Evolutionary conservation across 1,139 yeast species (phyloP).

Genomic region (Zygoascus hellenicus): DNA sequence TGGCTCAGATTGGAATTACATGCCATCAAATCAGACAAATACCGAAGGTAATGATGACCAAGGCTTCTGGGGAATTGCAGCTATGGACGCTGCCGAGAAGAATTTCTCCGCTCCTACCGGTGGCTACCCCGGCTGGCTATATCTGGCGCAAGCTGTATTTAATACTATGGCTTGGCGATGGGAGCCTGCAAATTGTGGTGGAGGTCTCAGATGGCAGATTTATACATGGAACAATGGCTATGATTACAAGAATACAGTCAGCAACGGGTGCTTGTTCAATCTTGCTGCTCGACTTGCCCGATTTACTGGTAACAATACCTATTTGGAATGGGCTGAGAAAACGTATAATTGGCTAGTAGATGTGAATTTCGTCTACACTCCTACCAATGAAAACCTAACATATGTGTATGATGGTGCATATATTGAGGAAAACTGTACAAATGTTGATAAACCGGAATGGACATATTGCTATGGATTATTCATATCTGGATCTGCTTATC

Average conservation of each 20-base stretch:
- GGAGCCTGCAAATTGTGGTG: conserved; percentile 60
- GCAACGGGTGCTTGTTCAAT: conserved; percentile 73
- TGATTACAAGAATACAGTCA: conserved; percentile 70
- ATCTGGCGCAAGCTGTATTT: conserved; percentile 68
- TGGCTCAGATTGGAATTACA: conserved; percentile 61
- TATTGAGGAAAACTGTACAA: conserved; percentile 50
- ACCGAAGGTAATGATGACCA: conserved; percentile 92
- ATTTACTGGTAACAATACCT: conserved; percentile 49
- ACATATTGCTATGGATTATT: conserved; percentile 78
- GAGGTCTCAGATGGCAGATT: conserved; percentile 86
- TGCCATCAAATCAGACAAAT: conserved; percentile 68
- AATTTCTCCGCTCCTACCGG: conserved; percentile 62
- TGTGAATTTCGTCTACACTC: conserved; percentile 43
- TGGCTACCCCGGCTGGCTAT: conserved; percentile 55
- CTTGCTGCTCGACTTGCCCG: conserved; percentile 74
- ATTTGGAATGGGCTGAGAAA: conserved; percentile 56
- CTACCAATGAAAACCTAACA: conserved; percentile 11
- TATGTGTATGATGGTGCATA: conserved; percentile 68
- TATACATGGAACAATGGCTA: conserved; percentile 72
- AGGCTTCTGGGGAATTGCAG: conserved; percentile 85
- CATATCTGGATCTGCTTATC: conserved; percentile 65
- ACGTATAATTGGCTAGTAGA: conserved; percentile 67
- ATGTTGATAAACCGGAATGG: conserved; percentile 55
- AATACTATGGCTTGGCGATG: conserved; percentile 71
- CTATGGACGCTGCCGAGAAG: conserved; percentile 75